Conservation (phyloP, 2,329 filamentous ascomycete genomes). For the Acephala macrosclerotiorum region DNA sequence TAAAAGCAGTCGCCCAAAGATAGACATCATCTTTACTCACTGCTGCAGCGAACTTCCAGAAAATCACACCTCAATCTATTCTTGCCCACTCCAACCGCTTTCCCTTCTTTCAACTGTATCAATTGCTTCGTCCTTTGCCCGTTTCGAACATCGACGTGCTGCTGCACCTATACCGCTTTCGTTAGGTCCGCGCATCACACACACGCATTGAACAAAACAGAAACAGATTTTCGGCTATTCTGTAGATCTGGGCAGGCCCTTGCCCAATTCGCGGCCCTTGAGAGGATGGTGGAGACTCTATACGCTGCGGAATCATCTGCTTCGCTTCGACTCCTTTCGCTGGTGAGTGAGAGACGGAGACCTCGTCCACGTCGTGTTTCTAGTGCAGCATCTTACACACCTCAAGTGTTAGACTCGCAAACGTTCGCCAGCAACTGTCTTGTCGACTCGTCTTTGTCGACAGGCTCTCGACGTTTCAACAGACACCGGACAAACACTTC, state of each 20-base stretch:
- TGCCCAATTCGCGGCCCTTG: conserved; percentile 2
- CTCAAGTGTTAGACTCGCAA: conserved; percentile 25
- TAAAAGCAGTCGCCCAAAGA: conserved; percentile 6
- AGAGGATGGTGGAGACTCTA: conserved; percentile 3
- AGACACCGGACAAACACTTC: conserved; percentile 29
- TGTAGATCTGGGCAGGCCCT: conserved; percentile 14
- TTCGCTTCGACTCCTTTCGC: conserved; percentile 28
- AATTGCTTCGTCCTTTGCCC: conserved; percentile 11
- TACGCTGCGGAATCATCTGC: conserved; percentile 1
- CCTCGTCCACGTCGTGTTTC: conserved; percentile 30
- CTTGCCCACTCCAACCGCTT: background rate
- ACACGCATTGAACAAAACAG: conserved; percentile 11
- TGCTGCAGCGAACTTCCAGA: conserved; percentile 13
- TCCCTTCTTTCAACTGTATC: background rate
- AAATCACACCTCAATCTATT: conserved; percentile 5
- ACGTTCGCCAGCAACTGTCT: conserved; percentile 17
- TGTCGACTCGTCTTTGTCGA: conserved; percentile 25
- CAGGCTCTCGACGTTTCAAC: conserved; percentile 30
- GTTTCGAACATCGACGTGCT: background rate
- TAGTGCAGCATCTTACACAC: conserved; percentile 24
- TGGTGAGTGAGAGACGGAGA: conserved; percentile 2
- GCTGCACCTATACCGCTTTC: conserved; percentile 6
- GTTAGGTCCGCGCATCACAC: conserved; percentile 9
- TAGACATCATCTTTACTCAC: background rate
- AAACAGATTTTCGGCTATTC: conserved; percentile 15